These are phyloP conservation scores for Pleoardoris graminearum DNA, from an alignment of 2,329 filamentous ascomycete genomes.

Conservation along the genomic window DNA sequence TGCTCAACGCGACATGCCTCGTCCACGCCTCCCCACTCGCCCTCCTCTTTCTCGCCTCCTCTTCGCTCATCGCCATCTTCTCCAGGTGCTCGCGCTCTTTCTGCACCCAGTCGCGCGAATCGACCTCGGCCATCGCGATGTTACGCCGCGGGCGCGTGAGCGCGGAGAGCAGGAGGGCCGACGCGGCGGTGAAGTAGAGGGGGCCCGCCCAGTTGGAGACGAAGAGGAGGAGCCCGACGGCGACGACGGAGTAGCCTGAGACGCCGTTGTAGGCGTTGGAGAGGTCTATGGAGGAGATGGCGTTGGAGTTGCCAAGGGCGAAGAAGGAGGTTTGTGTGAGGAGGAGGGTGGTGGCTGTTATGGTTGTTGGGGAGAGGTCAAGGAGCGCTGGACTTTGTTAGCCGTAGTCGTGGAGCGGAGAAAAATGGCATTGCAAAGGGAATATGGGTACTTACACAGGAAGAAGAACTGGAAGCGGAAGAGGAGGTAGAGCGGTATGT, in stretches of 20 bases:
- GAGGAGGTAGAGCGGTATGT: constrained; percentile 81
- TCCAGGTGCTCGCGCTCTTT: constrained; percentile 33
- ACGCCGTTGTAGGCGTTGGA: constrained; percentile 96
- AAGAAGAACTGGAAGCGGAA: constrained; percentile 66
- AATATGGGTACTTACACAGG: constrained; percentile 48
- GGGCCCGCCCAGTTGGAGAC: constrained; percentile 88
- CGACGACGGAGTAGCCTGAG: constrained; percentile 73
- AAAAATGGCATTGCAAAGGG: constrained; percentile 43
- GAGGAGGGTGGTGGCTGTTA: constrained; percentile 72
- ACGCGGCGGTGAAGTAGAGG: constrained; percentile 79
- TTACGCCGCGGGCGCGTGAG: constrained; percentile 21
- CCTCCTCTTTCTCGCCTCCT: constrained; percentile 14
- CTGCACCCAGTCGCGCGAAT: constrained; percentile 35
- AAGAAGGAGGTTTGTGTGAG: constrained; percentile 86
- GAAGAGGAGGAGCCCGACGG: constrained; percentile 83
- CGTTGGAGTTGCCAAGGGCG: constrained; percentile 85
- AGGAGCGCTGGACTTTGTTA: constrained; percentile 39
- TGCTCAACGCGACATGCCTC: constrained; percentile 65
- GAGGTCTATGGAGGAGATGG: constrained; percentile 93
- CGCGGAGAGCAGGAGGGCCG: constrained; percentile 57
- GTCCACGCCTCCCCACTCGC: constrained; percentile 17
- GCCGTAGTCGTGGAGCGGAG: constrained; percentile 19
- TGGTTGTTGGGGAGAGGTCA: constrained; percentile 56
- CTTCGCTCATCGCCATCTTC: constrained; percentile 23
- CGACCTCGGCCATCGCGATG: constrained; percentile 22